Conservation (phyloP, 176 grass and related monocot genomes). For the Carex scoparia region DNA sequence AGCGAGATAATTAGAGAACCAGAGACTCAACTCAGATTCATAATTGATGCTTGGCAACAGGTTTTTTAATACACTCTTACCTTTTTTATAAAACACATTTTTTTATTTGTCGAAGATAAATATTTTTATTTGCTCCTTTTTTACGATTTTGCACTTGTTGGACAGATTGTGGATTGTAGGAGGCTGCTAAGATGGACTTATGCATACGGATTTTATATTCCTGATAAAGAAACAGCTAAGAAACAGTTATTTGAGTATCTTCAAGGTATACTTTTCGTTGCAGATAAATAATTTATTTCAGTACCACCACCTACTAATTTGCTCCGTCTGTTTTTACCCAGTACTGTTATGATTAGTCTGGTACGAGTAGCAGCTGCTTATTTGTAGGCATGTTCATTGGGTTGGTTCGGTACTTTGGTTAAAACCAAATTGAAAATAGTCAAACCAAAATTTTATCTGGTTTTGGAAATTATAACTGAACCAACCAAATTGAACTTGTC, state of each 20-base stretch:
- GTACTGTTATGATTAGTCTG: background rate
- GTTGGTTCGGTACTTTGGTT: no score
- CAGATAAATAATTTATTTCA: background rate
- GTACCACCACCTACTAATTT: background rate
- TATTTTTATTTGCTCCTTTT: background rate
- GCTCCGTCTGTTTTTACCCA: background rate
- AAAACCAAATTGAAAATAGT: no score
- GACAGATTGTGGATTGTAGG: constrained; percentile 89
- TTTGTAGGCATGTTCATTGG: no score
- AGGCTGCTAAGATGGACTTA: constrained; percentile 93
- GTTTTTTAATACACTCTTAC: constrained; percentile 22
- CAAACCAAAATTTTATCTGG: no score
- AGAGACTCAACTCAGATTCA: constrained; percentile 82
- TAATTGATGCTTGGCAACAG: constrained; percentile 96
- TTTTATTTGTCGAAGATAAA: constrained; percentile 8
- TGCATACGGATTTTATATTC: constrained; percentile 87
- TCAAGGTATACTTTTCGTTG: constrained; percentile 51
- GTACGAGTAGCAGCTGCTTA: background rate
- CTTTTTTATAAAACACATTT: background rate
- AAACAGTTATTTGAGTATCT: constrained; percentile 91
- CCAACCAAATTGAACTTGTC: no score
- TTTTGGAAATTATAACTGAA: no score
- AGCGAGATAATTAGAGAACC: constrained; percentile 65
- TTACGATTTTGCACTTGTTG: constrained; percentile 11
- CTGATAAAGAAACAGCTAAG: constrained; percentile 54